Conservation (phyloP, 2,329 filamentous ascomycete species). For the Penicillium oxalicum region DNA sequence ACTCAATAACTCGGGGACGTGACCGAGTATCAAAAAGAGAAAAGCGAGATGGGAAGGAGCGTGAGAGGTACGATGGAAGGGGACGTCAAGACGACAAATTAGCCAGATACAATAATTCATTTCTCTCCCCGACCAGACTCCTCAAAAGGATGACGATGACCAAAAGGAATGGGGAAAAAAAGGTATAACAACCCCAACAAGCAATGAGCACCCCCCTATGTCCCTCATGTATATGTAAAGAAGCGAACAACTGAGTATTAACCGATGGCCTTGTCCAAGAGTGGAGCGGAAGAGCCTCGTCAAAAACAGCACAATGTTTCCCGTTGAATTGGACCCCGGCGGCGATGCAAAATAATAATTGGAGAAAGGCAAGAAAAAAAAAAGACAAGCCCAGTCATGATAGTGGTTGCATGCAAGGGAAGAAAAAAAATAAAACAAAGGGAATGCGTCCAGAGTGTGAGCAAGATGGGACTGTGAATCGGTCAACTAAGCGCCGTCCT, state of each 20-base stretch:
- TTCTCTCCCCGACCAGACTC: no score
- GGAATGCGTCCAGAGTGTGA: slow-evolving; percentile 9
- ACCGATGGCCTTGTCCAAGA: slow-evolving; percentile 12
- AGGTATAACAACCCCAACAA: slow-evolving; percentile 15
- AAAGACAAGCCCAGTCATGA: slow-evolving; percentile 12
- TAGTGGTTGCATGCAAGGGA: slow-evolving; percentile 3
- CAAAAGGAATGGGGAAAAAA: not conserved
- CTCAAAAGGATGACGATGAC: no score
- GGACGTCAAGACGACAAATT: no score
- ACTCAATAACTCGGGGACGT: no score
- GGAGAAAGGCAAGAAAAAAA: slow-evolving; percentile 2
- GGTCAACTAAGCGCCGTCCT: slow-evolving; percentile 10
- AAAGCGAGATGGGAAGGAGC: no score
- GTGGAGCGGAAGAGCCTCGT: slow-evolving; percentile 3
- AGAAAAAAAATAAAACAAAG: not conserved
- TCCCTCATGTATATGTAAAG: slow-evolving; percentile 37
- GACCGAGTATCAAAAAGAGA: no score
- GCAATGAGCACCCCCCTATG: slow-evolving; percentile 29
- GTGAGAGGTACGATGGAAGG: no score
- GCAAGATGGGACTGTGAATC: slow-evolving; percentile 13
- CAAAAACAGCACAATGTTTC: slow-evolving; percentile 12
- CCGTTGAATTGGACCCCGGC: slow-evolving; percentile 14
- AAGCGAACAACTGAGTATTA: slow-evolving; percentile 33
- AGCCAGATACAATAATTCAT: no score
- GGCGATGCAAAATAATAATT: slow-evolving; percentile 15